These are phyloP conservation scores for Collybiopsis luxurians DNA, from an alignment of 768 basidiomycete species.

Conservation along the genomic window DNA sequence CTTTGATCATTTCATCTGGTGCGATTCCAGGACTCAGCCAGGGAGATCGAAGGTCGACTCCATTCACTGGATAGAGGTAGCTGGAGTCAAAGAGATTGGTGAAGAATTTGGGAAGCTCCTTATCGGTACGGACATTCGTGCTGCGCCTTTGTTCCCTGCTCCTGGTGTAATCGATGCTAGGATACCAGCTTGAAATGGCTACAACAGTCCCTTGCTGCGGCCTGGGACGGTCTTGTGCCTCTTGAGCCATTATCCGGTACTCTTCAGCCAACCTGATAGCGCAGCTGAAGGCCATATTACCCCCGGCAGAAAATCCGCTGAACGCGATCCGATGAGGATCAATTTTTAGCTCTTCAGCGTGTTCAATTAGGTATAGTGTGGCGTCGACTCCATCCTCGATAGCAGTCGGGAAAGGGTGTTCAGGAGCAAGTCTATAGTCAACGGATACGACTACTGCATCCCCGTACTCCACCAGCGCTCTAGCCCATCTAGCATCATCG, in stretches of 20 bases:
- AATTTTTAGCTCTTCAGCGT: constrained; percentile 4
- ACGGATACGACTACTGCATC: constrained; percentile 24
- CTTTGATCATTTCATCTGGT: constrained; percentile 1
- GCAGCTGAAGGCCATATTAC: constrained; percentile 7
- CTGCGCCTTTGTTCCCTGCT: constrained; percentile 2
- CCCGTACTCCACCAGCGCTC: constrained; percentile 4
- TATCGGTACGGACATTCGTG: constrained; percentile 6
- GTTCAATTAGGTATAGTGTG: constrained; percentile 5
- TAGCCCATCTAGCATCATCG: constrained; percentile 7
- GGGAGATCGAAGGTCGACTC: constrained; percentile 1
- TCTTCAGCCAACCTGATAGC: constrained; percentile 7
- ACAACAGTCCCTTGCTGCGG: background rate
- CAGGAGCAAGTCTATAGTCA: constrained; percentile 32
- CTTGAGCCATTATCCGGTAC: constrained; percentile 1
- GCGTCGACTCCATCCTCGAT: constrained; percentile 27
- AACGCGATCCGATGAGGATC: constrained; percentile 8
- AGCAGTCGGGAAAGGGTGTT: constrained; percentile 29
- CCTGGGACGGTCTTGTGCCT: background rate
- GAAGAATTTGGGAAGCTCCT: constrained; percentile 9
- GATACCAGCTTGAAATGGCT: constrained; percentile 5
- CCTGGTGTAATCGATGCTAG: constrained; percentile 7
- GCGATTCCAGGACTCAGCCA: constrained; percentile 10
- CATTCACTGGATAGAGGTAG: constrained; percentile 6
- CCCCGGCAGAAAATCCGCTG: constrained; percentile 8
- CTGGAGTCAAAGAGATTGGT: constrained; percentile 10